Evolutionary conservation across 768 basidiomycete species (phyloP).

Genomic region (Collybia sordida): DNA sequence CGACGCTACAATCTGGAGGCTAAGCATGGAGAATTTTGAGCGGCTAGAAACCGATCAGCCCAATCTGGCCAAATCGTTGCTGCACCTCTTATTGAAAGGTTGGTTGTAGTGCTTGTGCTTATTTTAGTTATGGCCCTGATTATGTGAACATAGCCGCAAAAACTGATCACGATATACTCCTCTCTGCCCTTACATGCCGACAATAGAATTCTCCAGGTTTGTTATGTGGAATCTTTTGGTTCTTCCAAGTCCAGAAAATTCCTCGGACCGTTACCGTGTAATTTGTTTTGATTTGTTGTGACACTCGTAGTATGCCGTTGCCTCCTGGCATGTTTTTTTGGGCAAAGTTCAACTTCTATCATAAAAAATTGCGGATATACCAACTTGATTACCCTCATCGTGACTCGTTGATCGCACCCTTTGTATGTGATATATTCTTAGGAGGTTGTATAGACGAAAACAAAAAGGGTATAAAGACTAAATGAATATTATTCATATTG

Average conservation of each 20-base stretch:
- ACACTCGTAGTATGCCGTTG: too few species aligned
- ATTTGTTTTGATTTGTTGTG: too few species aligned
- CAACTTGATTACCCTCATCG: too few species aligned
- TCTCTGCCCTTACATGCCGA: slow-evolving; percentile 17
- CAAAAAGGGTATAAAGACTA: too few species aligned
- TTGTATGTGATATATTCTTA: too few species aligned
- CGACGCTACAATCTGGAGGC: slow-evolving; percentile 77
- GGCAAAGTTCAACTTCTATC: too few species aligned
- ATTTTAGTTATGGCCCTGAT: background rate
- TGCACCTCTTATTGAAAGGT: slow-evolving; percentile 76
- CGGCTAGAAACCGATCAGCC: slow-evolving; percentile 69
- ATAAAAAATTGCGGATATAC: too few species aligned
- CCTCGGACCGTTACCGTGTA: too few species aligned
- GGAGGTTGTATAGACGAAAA: too few species aligned
- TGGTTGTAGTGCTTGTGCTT: slow-evolving; percentile 17
- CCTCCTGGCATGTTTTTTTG: too few species aligned
- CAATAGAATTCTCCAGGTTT: slow-evolving; percentile 8
- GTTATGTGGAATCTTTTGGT: background rate
- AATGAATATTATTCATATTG: too few species aligned
- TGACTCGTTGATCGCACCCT: too few species aligned
- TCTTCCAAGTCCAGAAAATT: background rate
- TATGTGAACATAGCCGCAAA: slow-evolving; percentile 16
- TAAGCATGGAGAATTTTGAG: slow-evolving; percentile 58
- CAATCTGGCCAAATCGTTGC: slow-evolving; percentile 61
- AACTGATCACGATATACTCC: slow-evolving; percentile 20